Base-by-base conservation (phyloP, 2,329 filamentous ascomycete genomes). In the Aureobasidium uvarum region DNA sequence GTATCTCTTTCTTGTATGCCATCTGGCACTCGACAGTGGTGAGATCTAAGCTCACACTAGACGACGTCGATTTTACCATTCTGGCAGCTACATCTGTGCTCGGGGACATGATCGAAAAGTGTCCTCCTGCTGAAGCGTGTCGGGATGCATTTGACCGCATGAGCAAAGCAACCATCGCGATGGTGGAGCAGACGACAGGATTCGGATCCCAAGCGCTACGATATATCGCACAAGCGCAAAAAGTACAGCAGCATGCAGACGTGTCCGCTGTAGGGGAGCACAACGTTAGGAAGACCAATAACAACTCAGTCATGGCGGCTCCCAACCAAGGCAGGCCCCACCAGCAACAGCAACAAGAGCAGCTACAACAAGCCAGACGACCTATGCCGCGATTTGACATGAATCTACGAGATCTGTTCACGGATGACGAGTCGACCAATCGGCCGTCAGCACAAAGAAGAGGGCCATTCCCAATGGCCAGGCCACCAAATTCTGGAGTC, bases 1-100 rank as follows among this genome's bases (percentile, higher is more conserved):
- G 85, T 58, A 88, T 98, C 66, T 96, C 94, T 28, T 98, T 97
- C 76, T 83, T 98, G 2, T 98, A 97, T 77, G 93, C 95, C 23
- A 95, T 98, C 66, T 98, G 94, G 94, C 94, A 98, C 77, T 97
- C 94, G 13, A 87, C 91, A 6, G 85, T 91, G 63, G 94, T 98
- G 58, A 86, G 94, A 71, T 92, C 89, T 75, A 87, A 91, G 65
- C 80, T 98, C 82, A 91, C 89, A 8, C 89, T 96, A 79, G 93
- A 98, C 72, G 94, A 98, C 75, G 92, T 98, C n/a, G 94, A 98
- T 75, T 96, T 96, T 72, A 98, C 94, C 0, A 91, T 98, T 10
- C 82, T 97, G 56, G 92, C 93, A 10, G 94, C 93, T 25, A 97
- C 92, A 56, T 97, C 94, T 1, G 92, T 98, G 10, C 87, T 98